Evolutionary conservation across 2,329 filamentous ascomycete species (phyloP), one percentile per base, ranked within the genome.

Genomic region (Fusarium sp.): DNA sequence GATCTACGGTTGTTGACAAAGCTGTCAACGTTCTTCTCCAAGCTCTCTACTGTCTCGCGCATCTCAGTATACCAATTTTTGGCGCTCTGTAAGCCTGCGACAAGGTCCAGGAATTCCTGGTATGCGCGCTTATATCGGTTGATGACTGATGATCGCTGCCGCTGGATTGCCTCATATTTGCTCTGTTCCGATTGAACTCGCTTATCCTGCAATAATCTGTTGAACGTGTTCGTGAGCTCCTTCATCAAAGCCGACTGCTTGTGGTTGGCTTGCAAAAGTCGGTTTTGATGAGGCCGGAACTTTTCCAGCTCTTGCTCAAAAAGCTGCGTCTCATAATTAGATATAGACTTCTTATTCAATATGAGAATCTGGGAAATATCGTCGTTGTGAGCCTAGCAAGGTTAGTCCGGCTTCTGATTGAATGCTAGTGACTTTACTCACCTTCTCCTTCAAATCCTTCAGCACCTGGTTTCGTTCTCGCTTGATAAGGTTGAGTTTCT

Each of bases 241-340:
- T 98, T 98, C 91, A 99, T 95, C 60, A 99, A 85, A 0, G 94
- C 92, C 0, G 94, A 91, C 81, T 99, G 96, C 83, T 98, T 99
- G 83, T 99, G 96, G 71, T 95, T 97, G 19, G 96, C 95, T 81
- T 98, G 95, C 13, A 97, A 85, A 21, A 99, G 88, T 38, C 96
- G 91, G 77, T 93, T 97, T 80, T 98, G 96, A 78, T 98, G 94
- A 33, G 95, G 93, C 46, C 95, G 88, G 83, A 98, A 99, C 82
- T 99, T 99, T 83, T 98, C 96, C n/a, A 99, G 87, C 82, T 99
- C 96, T 21, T 94, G 91, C 80, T 98, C 93, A 84, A 99, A 99
- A 6, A 99, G 88, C 78, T 97, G 94, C 18, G 88, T 92, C 81
- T 99, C 96, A 78, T 96, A 96, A 79, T 94, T 97, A 25, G 94